Evolutionary conservation across 257 asterid species (phyloP).

Genomic region (Voacanga thouarsii): DNA sequence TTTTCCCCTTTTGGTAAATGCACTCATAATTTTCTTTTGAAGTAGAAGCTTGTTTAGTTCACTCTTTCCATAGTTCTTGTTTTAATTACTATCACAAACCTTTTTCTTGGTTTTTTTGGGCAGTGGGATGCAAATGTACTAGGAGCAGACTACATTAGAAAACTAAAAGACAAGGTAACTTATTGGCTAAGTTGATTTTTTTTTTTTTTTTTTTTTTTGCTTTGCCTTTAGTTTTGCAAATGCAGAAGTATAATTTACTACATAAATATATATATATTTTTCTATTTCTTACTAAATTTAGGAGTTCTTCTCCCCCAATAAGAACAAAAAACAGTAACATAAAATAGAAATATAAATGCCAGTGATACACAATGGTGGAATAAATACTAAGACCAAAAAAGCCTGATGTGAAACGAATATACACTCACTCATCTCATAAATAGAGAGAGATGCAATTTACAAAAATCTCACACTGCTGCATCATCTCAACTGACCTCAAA

Average conservation of each 20-base stretch:
- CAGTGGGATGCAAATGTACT: too few species aligned
- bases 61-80: too few species aligned
- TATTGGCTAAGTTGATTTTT: too few species aligned
- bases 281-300: background rate
- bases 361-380: background rate
- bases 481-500: conserved; percentile 1
- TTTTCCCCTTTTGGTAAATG: too few species aligned
- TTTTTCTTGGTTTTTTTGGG: too few species aligned
- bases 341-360: background rate
- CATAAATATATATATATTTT: background rate
- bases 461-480: conserved; percentile 7
- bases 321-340: background rate
- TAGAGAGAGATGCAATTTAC: background rate
- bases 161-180: too few species aligned
- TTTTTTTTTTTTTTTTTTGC: too few species aligned
- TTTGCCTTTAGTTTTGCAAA: background rate
- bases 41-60: too few species aligned
- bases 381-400: background rate
- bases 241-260: background rate
- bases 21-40: too few species aligned
- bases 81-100: too few species aligned
- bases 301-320: background rate
- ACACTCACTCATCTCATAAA: background rate
- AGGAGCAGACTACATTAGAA: too few species aligned
- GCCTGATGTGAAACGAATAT: background rate